Conservation (phyloP, 352 stramenopile species). For the Globisporangium cylindrosporum region DNA sequence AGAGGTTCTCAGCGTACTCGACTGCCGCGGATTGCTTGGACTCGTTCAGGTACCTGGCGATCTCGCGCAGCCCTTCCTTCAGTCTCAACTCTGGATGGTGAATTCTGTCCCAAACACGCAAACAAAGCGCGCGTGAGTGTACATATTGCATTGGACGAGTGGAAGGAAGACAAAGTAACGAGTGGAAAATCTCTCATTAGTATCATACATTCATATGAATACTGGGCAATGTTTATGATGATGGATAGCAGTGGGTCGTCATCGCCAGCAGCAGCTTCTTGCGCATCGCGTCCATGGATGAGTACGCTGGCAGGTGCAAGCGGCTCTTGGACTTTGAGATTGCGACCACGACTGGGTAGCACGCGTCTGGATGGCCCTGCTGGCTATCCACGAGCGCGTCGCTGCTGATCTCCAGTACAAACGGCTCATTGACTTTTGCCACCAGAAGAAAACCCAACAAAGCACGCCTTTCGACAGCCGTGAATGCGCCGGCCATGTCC, state of each 20-base stretch:
- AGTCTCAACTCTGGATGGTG: slow-evolving; percentile 79
- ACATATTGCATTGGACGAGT: slow-evolving; percentile 63
- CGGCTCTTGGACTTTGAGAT: slow-evolving; percentile 26
- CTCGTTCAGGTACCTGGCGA: slow-evolving; percentile 58
- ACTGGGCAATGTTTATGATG: background rate
- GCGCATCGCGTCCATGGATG: slow-evolving; percentile 36
- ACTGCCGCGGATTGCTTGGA: slow-evolving; percentile 33
- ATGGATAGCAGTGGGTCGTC: slow-evolving; percentile 22
- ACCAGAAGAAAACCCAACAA: slow-evolving; percentile 34
- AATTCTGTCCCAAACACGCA: slow-evolving; percentile 34
- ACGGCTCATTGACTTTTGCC: background rate
- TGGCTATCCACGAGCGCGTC: slow-evolving; percentile 38
- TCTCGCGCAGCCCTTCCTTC: slow-evolving; percentile 73
- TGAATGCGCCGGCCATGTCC: slow-evolving; percentile 35
- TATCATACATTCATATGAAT: background rate
- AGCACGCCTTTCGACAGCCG: slow-evolving; percentile 38
- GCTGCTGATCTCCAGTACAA: slow-evolving; percentile 45
- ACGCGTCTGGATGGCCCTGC: slow-evolving; percentile 41
- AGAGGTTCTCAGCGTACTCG: slow-evolving; percentile 37
- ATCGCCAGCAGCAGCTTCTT: slow-evolving; percentile 66
- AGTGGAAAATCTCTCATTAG: background rate
- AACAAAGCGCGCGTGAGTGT: slow-evolving; percentile 58
- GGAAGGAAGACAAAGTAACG: too few species aligned
- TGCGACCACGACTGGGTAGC: slow-evolving; percentile 51
- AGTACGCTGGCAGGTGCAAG: slow-evolving; percentile 65